Evolutionary conservation across 2,329 filamentous ascomycete genomes (phyloP), one percentile per base, ranked within the genome.

Genomic region (Davidsoniella eucalypti): DNA sequence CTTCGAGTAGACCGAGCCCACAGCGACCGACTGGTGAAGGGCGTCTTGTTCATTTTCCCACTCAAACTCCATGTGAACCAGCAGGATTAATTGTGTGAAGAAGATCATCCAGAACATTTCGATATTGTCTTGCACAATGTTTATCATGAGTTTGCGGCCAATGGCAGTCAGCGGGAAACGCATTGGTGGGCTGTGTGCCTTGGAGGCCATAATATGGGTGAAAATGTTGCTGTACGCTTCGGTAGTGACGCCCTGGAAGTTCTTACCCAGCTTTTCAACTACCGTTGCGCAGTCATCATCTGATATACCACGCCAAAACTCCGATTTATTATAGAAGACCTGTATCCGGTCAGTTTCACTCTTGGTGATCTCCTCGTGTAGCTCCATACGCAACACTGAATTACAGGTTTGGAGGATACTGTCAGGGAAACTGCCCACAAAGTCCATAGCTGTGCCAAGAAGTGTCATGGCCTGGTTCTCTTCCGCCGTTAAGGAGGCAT

Each of bases 21-120:
- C 81, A 25, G 81, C 75, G 7, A 84, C 67, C 17, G 71, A 66
- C 38, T 70, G 65, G 56, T 75, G 73, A 33, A 79, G 68, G 2
- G 76, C 76, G 14, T 84, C 76, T 39, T 86, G 79, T 40, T 82
- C 78, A 56, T 80, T 76, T 52, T 88, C 83, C 49, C 85, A 75
- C 60, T 92, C 86, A 38, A 80, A 81, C 61, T 92, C 83, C 72
- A 96, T 82, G 62, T 95, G 87, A 8, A 92, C 74, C 14, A 94
- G 71, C 5, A 98, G 72, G 2, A 92, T 73, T 2, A 96, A 68
- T 52, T 96, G 76, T 59, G 90, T 87, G 55, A 93, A 78, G 47
- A 93, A 78, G 7, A 92, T 70, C 53, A 77, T 77, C 65, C 80
- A 80, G 53, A 84, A 82, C 29, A 85, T 65, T 47, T 82, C 73